A percentile compares a stretch with the other conserved stretches of the same genome.
These are phyloP conservation scores for Sclerotinia sclerotiorum DNA, from an alignment of 2,329 filamentous ascomycete species.

Conservation along the genomic window DNA sequence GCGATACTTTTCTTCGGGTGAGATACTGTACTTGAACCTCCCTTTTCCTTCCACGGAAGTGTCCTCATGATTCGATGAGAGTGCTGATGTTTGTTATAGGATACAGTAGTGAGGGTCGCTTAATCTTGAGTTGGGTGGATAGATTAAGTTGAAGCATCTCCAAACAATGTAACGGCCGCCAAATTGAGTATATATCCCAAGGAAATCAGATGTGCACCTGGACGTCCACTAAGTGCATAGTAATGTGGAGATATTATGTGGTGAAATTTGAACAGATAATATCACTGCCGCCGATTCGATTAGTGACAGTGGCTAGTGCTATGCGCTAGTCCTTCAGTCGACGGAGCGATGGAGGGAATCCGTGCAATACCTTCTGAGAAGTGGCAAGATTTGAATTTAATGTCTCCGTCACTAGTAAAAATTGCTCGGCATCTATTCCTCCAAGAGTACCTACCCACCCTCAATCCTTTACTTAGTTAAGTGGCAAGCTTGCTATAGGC, in stretches of 20 bases:
- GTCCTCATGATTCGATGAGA: slow-evolving; percentile 31
- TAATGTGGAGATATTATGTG: background rate
- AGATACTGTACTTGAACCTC: slow-evolving; percentile 17
- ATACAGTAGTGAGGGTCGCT: background rate
- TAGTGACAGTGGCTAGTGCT: background rate
- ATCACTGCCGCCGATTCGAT: background rate
- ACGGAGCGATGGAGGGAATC: too few relatives aligned
- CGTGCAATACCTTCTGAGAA: background rate
- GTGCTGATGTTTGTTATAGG: background rate
- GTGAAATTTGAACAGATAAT: background rate
- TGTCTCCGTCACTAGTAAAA: background rate
- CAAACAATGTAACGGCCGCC: background rate
- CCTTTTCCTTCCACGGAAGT: slow-evolving; percentile 33
- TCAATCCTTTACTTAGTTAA: background rate
- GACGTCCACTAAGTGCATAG: background rate
- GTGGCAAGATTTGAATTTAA: background rate
- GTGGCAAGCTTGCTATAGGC: background rate
- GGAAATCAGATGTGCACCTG: background rate
- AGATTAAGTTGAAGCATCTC: background rate
- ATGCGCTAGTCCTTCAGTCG: background rate
- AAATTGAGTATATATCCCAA: background rate
- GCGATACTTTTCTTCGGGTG: slow-evolving; percentile 19
- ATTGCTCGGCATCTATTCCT: background rate
- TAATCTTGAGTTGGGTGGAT: background rate
- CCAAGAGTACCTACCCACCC: too few relatives aligned